Evolutionary conservation across 2,329 filamentous ascomycete genomes (phyloP).

Genomic region (Trichophyton simii): DNA sequence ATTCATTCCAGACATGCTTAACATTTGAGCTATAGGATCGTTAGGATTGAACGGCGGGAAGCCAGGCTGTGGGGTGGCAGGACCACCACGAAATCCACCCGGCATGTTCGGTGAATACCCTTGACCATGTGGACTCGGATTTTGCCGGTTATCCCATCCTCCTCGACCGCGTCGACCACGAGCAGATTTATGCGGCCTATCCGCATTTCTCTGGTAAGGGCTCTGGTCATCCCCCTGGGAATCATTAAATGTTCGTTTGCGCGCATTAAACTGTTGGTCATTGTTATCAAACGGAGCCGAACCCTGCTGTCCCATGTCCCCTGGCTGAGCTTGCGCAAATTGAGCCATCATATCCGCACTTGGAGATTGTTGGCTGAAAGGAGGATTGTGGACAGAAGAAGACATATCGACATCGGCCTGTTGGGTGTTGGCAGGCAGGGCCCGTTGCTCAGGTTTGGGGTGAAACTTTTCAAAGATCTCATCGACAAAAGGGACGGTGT

Average conservation of each 20-base stretch:
- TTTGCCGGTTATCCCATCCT: conserved; percentile 32
- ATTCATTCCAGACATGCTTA: conserved; percentile 42
- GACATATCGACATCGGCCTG: conserved; percentile 12
- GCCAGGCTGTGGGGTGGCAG: conserved; percentile 30
- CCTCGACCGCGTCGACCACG: conserved; percentile 26
- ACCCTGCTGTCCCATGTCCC: background rate
- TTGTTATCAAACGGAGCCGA: conserved; percentile 12
- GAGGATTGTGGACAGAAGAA: conserved; percentile 15
- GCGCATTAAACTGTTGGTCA: conserved; percentile 25
- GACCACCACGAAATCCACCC: conserved; percentile 17
- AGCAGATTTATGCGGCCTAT: conserved; percentile 37
- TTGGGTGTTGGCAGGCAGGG: conserved; percentile 5
- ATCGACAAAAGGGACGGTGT: conserved; percentile 43
- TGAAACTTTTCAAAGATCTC: conserved; percentile 43
- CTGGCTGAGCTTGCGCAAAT: background rate
- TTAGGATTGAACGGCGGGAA: conserved; percentile 43
- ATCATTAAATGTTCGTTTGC: conserved; percentile 44
- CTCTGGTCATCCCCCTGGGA: conserved; percentile 36
- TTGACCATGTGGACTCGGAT: conserved; percentile 15
- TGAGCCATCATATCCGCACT: conserved; percentile 1
- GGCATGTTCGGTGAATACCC: conserved; percentile 10
- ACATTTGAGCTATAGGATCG: conserved; percentile 43
- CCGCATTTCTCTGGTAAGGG: conserved; percentile 25
- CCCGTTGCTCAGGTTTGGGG: conserved; percentile 25
- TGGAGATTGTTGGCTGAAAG: conserved; percentile 13